Base-by-base conservation (phyloP, 73 alveolate genomes). In the Uronychia binucleata region DNA sequence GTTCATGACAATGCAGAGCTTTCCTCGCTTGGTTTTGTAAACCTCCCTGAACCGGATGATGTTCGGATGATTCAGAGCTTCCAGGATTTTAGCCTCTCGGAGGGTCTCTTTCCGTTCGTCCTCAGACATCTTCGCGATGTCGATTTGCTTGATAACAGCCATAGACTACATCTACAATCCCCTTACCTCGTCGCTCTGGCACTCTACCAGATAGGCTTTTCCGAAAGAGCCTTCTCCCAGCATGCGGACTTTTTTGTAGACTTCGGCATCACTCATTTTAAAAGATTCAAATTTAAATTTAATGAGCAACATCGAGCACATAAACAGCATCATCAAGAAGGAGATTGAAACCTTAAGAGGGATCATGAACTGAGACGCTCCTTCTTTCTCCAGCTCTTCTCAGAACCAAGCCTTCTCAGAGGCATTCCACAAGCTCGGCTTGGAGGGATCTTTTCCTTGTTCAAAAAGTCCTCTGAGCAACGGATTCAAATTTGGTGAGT, bases 211-310 rank as follows among this genome's bases (percentile, higher is more conserved):
- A 88, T 88, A 97, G 67, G 99, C 98, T 87, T 96, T 96, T 26
- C 99, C 99, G 84, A 92, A 96, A 57, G 98, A 82, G 25, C 98
- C 98, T 85, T 96, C 98, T 14, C 98, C 98, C 28, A 96, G 82
- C 75, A 92, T 84, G 78, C 86, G 91, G 77, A 96, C 81, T 77
- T 94, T 89, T 82, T 93, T 96, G 83, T 92, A 95, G 34, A 85
- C 85, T 77, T 93, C 98, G 13, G 88, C 74, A 1, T 75, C 34
- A 29, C 79, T 26, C 34, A 30, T 58, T 31, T 81, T 67, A 35
- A 46, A 46, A 11, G 5, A 11, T 46, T 11, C 67, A 11, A 46
- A 46, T 46, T 46, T 46, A 46, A 46, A 46, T 46, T 46, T 5
- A 46, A 46, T 46, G 67, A 46, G 19, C 67, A 46, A 46, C 67